Evolutionary conservation across 2,329 filamentous ascomycete genomes (phyloP), one percentile per base, ranked within the genome.

Genomic region (Zymoseptoria ardabiliae): DNA sequence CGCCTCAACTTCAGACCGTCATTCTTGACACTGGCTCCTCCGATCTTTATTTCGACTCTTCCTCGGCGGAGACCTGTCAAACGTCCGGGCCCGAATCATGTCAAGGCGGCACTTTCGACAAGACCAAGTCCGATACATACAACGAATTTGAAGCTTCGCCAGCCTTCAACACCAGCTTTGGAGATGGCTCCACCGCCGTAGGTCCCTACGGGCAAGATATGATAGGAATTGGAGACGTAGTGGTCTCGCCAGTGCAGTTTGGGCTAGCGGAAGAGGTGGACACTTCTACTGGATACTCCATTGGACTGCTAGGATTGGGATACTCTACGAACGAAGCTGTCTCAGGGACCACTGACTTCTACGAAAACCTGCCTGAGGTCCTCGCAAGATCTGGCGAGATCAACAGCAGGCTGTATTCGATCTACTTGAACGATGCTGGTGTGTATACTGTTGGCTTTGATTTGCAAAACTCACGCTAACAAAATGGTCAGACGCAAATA

Each of bases 21-120:
- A 68, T 72, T 53, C 65, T 73, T 54, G 71, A 73, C 54, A 72
- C 71, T 51, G 71, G 71, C 50, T 71, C 68, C 54, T 66, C 65
- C 25, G 71, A 73, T 50, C 67, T 72, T 10, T 72, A 71, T 58
- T 66, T 72, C 57, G 67, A 71, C 56, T 64, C 69, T 7, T 66
- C 67, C 2, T 53, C 59, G 21, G 66, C 71, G 3, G 28, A 56
- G 4, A 61, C 66, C 8, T 72, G 70, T 61, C 25, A 66, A 23
- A 53, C 51, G 13, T 59, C 59, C 21, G 61, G 62, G 2, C 55
- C 61, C 0, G 57, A 68, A 52, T 61, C 63, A 35, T 72, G 70
- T 56, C 66, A 65, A 48, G 71, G 70, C 20, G 70, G 70, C 35
- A 69, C 66, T 0, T 72, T 68, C 65, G 62, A 71, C 52, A 48